Evolutionary conservation across 768 basidiomycete genomes (phyloP), one percentile per base, ranked within the genome.

Genomic region (Pleurotus pulmonarius): DNA sequence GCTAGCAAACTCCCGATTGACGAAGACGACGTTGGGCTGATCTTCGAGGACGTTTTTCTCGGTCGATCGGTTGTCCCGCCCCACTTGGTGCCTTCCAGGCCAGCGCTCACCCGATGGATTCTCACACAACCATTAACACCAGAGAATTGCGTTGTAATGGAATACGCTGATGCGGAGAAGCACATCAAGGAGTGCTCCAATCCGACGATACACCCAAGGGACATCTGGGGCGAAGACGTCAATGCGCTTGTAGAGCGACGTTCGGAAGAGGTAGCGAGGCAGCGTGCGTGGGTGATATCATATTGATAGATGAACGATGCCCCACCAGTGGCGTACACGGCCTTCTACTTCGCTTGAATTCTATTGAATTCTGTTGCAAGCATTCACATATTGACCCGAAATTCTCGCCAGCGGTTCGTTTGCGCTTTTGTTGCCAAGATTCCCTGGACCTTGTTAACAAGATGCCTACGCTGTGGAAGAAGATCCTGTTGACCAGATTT

Each of bases 61-160:
- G 88, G 88, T 3, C 83, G 93, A 25, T 88, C 89, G 3, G 75
- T 85, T 13, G 70, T 92, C 18, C 92, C 93, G 4, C 95, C 95
- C 0, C 81, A 90, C 56, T 76, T 80, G 13, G 81, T 94, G 8
- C 86, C 90, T 16, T 69, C 81, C 6, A 80, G 86, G 46, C 91
- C 96, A 0, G 80, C 83, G 1, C 75, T 95, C 2, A 79, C 90
- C 20, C 78, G 93, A 45, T 99, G 96, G 97, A 86, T 93, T 62
- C 79, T 81, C 15, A 67, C 67, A 2, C 70, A 70, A 38, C 86
- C 87, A 2, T 66, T 98, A 18, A 74, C 78, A 22, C 73, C 82
- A n/a, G 86, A 90, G 39, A 98, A 98, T 67, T 83, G 88, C 56
- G 91, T 95, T 9, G 86, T 94, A 2, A 85, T 98, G 72, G 91